Percentiles rank a stretch among this genome's conserved stretches.
These are phyloP conservation scores for Sequoiadendron giganteum DNA, from an alignment of 75 land plant genomes.

Conservation along the genomic window DNA sequence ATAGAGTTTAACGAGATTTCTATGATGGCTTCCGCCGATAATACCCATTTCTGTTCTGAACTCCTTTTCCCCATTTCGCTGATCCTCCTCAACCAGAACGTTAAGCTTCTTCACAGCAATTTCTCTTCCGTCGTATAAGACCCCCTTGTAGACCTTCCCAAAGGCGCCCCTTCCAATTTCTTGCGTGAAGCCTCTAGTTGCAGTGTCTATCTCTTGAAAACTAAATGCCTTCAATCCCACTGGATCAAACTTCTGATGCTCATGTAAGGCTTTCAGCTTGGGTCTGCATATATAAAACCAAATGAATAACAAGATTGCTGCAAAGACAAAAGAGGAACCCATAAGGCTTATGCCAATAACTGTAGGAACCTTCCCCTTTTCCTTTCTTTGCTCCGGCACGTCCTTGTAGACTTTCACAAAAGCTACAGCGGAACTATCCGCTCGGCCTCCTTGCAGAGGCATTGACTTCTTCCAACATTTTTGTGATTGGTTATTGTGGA, in stretches of 20 bases:
- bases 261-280: not conserved
- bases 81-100: not conserved
- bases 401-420: too few species aligned
- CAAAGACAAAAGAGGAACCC: not conserved
- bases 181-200: slow-evolving; percentile 30
- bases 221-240: slow-evolving; percentile 12
- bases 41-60: too few species aligned
- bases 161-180: slow-evolving; percentile 35
- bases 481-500: too few species aligned
- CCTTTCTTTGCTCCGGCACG: not conserved
- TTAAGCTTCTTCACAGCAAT: slow-evolving; percentile 24
- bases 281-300: not conserved
- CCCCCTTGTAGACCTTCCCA: too few species aligned
- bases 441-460: too few species aligned
- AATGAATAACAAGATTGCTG: not conserved
- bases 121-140: too few species aligned
- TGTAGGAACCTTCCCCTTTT: not conserved
- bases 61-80: slow-evolving; percentile 16
- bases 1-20: slow-evolving; percentile 30
- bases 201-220: slow-evolving; percentile 32
- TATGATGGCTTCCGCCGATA: slow-evolving; percentile 25
- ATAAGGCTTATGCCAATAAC: not conserved
- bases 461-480: too few species aligned
- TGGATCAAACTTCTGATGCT: too few species aligned
- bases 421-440: too few species aligned